Evolutionary conservation across 768 basidiomycete species (phyloP).

Genomic region (Leccinellum rugosiceps): DNA sequence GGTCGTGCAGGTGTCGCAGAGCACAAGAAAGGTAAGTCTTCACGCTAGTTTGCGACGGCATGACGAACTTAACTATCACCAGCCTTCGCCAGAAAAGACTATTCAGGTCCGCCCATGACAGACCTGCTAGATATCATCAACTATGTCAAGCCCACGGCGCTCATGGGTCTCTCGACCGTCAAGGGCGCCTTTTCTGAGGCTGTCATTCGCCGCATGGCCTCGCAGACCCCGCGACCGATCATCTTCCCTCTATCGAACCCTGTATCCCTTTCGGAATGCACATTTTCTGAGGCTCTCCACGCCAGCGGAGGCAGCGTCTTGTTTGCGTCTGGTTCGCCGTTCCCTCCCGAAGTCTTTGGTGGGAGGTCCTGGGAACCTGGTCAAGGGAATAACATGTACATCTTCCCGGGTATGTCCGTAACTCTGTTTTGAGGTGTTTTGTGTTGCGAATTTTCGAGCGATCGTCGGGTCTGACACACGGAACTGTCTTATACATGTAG

Average conservation of each 20-base stretch:
- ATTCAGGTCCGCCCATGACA: conserved; percentile 70
- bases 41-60: neutral
- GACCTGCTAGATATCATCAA: conserved; percentile 74
- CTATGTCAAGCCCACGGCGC: conserved; percentile 82
- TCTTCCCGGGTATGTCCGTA: conserved; percentile 54
- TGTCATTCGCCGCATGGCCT: conserved; percentile 74
- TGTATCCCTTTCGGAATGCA: conserved; percentile 74
- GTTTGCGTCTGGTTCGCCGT: conserved; percentile 89
- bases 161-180: conserved; percentile 88
- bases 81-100: conserved; percentile 84
- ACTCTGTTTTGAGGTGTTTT: neutral
- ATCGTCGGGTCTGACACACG: conserved; percentile 5
- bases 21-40: conserved; percentile 72
- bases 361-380: conserved; percentile 66
- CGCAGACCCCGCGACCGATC: conserved; percentile 79
- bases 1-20: conserved; percentile 69
- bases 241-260: conserved; percentile 94
- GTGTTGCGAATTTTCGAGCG: no score
- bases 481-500: conserved; percentile 1
- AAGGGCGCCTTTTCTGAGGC: conserved; percentile 74
- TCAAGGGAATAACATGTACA: conserved; percentile 96
- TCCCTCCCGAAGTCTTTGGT: conserved; percentile 57
- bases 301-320: conserved; percentile 73
- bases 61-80: neutral
- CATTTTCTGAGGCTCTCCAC: conserved; percentile 70